phyloP scores from a whole-genome alignment of 1,139 yeast genomes.

The Magnusiomyces suaveolens region DNA sequence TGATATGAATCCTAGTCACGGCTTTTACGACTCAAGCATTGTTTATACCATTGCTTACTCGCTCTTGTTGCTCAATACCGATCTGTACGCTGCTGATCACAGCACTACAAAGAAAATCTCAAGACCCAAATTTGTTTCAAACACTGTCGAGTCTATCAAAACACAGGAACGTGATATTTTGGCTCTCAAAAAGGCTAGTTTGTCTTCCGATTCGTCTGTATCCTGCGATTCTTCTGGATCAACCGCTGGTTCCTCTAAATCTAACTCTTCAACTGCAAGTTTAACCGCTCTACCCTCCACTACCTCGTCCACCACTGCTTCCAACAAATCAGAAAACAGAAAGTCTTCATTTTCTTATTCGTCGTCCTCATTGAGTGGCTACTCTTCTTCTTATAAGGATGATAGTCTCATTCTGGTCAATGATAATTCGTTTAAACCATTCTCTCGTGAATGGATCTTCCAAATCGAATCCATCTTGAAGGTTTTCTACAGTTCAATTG shows the following conservation, averaged over 20 bases:
- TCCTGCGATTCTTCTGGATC: background rate
- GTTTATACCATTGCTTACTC: slow-evolving; percentile 68
- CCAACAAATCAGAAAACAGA: slow-evolving; percentile 8
- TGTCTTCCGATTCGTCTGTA: background rate
- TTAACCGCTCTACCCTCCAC: background rate
- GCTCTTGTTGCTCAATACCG: slow-evolving; percentile 53
- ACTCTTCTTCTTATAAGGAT: slow-evolving; percentile 8
- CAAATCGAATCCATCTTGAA: slow-evolving; percentile 24
- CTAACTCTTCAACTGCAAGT: background rate
- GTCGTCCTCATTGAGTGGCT: background rate
- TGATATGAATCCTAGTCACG: slow-evolving; percentile 36
- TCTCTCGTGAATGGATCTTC: slow-evolving; percentile 25
- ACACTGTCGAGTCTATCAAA: slow-evolving; percentile 24
- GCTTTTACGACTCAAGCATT: slow-evolving; percentile 50
- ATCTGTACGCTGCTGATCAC: slow-evolving; percentile 31
- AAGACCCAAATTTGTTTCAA: slow-evolving; percentile 25
- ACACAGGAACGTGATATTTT: background rate
- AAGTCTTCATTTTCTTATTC: slow-evolving; percentile 13
- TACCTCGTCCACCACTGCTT: background rate
- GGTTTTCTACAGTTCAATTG: slow-evolving; percentile 23
- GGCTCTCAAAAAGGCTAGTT: background rate
- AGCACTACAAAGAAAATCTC: slow-evolving; percentile 31
- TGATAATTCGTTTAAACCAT: slow-evolving; percentile 17
- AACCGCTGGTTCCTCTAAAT: background rate
- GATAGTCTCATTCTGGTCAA: slow-evolving; percentile 22